Percentiles rank a stretch among this genome's conserved stretches.
Conservation (phyloP, 2,329 filamentous ascomycete genomes). For the Penicillium sp. region DNA sequence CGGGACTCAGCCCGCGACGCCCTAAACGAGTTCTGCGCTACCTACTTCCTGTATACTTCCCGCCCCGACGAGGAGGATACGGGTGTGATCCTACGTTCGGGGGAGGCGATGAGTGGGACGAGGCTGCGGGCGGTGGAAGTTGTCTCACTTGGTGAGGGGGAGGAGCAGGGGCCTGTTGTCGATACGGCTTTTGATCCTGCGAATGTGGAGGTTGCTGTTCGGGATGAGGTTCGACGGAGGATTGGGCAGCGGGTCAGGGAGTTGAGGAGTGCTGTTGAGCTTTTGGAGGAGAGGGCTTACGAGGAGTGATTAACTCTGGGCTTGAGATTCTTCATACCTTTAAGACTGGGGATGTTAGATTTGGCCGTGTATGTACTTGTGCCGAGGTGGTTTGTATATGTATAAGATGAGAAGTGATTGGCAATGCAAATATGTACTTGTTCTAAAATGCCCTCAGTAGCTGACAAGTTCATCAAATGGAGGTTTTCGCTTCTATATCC, state of each 20-base stretch:
- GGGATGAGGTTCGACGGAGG: slow-evolving; percentile 45
- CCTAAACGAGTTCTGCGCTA: slow-evolving; percentile 38
- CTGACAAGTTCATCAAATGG: too few species aligned
- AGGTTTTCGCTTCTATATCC: too few species aligned
- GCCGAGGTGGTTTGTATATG: too few species aligned
- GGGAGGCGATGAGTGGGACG: not conserved
- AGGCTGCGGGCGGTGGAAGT: not conserved
- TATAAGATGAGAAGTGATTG: too few species aligned
- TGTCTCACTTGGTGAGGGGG: slow-evolving; percentile 1
- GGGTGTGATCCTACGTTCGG: slow-evolving; percentile 4
- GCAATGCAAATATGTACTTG: too few species aligned
- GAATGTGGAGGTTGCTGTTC: slow-evolving; percentile 29
- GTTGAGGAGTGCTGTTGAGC: slow-evolving; percentile 46
- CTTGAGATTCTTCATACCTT: too few species aligned
- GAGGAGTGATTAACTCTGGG: slow-evolving; percentile 28
- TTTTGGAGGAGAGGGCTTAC: slow-evolving; percentile 42
- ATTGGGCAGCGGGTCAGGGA: slow-evolving; percentile 49
- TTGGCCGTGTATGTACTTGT: too few species aligned
- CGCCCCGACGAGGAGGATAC: slow-evolving; percentile 14
- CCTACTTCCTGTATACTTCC: slow-evolving; percentile 37
- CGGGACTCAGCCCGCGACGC: slow-evolving; percentile 49
- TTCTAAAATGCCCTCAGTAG: too few species aligned
- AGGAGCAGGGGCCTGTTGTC: slow-evolving; percentile 22
- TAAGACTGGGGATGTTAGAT: too few species aligned
- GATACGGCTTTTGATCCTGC: slow-evolving; percentile 34